Percentiles rank a stretch among this genome's conserved stretches.
These are phyloP conservation scores for Colletotrichum lupini DNA, from an alignment of 2,329 filamentous ascomycete genomes.

Conservation along the genomic window DNA sequence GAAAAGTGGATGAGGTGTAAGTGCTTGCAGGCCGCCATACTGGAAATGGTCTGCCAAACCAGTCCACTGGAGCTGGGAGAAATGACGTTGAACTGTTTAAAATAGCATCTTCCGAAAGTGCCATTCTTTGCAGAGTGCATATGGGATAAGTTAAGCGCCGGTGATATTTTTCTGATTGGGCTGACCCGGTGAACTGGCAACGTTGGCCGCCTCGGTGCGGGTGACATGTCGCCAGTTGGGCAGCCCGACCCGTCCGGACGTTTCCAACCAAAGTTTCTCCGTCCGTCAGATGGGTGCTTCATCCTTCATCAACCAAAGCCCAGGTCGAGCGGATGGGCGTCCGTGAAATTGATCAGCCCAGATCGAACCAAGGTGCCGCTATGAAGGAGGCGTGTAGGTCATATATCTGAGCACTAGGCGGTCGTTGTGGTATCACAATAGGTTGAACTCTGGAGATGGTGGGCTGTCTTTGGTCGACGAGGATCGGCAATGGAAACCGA, in stretches of 20 bases:
- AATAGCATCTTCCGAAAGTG: slow-evolving; percentile 25
- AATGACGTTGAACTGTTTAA: slow-evolving; percentile 20
- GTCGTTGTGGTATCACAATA: neutral
- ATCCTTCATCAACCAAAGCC: neutral
- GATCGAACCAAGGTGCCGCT: slow-evolving; percentile 2
- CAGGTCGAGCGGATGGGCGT: slow-evolving; percentile 9
- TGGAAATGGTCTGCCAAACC: slow-evolving; percentile 15
- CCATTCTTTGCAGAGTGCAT: slow-evolving; percentile 9
- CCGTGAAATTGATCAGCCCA: slow-evolving; percentile 9
- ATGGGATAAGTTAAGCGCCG: slow-evolving; percentile 20
- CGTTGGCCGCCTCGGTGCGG: neutral
- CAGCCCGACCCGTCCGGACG: slow-evolving; percentile 6
- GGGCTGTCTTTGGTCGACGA: slow-evolving; percentile 12
- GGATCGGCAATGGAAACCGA: slow-evolving; percentile 27
- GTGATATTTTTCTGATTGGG: slow-evolving; percentile 1
- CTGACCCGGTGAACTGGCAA: slow-evolving; percentile 12
- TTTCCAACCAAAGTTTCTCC: slow-evolving; percentile 14
- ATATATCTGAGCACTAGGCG: slow-evolving; percentile 2
- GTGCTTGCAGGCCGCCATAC: slow-evolving; percentile 33
- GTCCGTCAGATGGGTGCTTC: slow-evolving; percentile 4
- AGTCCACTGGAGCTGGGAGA: slow-evolving; percentile 3
- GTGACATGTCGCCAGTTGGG: slow-evolving; percentile 6
- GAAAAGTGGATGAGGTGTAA: slow-evolving; percentile 15
- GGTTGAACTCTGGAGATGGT: slow-evolving; percentile 5
- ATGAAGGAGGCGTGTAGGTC: neutral